phyloP scores from a whole-genome alignment of 2,329 filamentous ascomycete genomes.

The Chalara sp. region DNA sequence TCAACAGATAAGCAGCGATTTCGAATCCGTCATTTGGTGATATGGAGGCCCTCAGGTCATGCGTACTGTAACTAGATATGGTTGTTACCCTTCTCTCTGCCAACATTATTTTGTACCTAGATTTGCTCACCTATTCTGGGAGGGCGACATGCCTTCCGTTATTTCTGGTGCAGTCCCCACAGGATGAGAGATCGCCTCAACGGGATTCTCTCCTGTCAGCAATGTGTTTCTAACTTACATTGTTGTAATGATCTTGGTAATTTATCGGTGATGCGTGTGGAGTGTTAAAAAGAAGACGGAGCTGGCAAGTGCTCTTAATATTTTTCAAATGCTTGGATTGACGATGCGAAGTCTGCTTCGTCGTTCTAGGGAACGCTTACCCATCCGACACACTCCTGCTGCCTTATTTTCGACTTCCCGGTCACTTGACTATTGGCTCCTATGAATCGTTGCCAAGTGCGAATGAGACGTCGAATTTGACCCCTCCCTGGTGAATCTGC shows the following conservation, averaged over 20 bases:
- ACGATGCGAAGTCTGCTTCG: conserved; percentile 3
- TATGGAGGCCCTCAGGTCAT: not conserved
- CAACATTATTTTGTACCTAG: not conserved
- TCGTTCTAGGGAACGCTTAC: not conserved
- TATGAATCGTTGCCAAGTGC: not conserved
- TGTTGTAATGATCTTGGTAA: not conserved
- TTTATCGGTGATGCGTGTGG: not conserved
- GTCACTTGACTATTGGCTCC: not conserved
- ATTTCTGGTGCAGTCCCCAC: conserved; percentile 1
- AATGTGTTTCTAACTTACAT: conserved; percentile 2
- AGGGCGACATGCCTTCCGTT: conserved; percentile 1
- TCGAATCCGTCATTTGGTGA: not conserved
- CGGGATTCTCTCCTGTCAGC: not conserved
- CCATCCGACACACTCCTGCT: not conserved
- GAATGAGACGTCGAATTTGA: not conserved
- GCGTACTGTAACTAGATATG: conserved; percentile 1
- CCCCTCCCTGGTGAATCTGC: not conserved
- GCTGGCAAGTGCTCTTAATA: conserved; percentile 1
- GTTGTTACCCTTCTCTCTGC: not conserved
- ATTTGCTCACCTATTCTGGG: conserved; percentile 1
- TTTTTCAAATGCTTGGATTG: conserved; percentile 1
- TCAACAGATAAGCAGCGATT: conserved; percentile 4
- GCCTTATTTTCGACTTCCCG: not conserved
- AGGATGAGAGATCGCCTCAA: not conserved
- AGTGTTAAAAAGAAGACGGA: not conserved